phyloP scores from a whole-genome alignment of 805 yeast species.

The Hanseniaspora pseudoguilliermondii region DNA sequence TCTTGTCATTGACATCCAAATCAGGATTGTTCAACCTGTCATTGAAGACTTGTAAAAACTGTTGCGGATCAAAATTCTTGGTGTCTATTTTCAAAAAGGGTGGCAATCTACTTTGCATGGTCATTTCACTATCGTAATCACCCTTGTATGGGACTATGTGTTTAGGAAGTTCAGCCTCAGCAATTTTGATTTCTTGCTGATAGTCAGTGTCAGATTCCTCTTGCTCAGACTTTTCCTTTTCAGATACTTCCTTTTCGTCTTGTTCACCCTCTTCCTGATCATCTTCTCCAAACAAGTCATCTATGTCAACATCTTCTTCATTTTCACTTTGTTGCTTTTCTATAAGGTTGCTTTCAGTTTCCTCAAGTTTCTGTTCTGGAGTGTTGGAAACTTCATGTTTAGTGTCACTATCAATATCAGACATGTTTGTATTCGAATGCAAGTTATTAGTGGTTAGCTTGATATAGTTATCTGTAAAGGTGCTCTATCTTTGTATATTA shows the following conservation, averaged over 20 bases:
- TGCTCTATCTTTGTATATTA: no score
- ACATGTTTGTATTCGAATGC: neutral
- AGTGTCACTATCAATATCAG: conserved; percentile 1
- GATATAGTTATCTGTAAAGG: neutral
- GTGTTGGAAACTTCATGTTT: conserved; percentile 1
- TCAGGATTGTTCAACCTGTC: conserved; percentile 27
- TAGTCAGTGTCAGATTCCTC: conserved; percentile 19
- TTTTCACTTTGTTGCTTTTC: conserved; percentile 14
- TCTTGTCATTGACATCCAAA: conserved; percentile 35
- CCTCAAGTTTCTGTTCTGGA: conserved; percentile 9
- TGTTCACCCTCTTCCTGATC: conserved; percentile 20
- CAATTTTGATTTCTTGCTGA: conserved; percentile 28
- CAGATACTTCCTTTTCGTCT: conserved; percentile 19
- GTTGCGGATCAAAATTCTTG: conserved; percentile 70
- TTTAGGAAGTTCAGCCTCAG: conserved; percentile 30
- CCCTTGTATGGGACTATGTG: conserved; percentile 36
- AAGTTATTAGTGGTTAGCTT: no score
- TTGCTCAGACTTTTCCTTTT: conserved; percentile 20
- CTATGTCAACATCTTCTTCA: conserved; percentile 29
- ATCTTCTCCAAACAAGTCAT: conserved; percentile 34
- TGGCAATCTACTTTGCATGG: conserved; percentile 52
- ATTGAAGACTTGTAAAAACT: conserved; percentile 40
- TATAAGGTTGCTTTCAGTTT: conserved; percentile 3
- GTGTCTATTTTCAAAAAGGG: conserved; percentile 73
- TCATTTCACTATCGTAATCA: conserved; percentile 30